Percentiles rank a stretch among this genome's conserved stretches.
Evolutionary conservation across 2,329 filamentous ascomycete species (phyloP).

Genomic region (Conoideocrella luteorostrata): DNA sequence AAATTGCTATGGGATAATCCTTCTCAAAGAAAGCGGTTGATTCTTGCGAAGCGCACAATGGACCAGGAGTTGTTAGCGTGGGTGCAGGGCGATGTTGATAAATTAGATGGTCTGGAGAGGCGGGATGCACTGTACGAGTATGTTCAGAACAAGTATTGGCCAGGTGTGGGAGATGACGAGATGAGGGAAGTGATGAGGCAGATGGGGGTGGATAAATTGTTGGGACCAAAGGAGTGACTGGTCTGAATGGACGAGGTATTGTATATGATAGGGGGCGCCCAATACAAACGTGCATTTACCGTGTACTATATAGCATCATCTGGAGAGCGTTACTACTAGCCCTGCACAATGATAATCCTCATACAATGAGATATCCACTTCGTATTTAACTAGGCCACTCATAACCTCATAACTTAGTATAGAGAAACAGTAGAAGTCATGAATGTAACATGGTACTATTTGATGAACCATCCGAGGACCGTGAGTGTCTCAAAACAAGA

Average conservation of each 20-base stretch:
- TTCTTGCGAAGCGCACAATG: slow-evolving; percentile 35
- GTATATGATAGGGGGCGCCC: background rate
- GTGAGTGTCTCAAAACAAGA: too few relatives aligned
- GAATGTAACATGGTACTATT: too few relatives aligned
- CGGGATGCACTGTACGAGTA: slow-evolving; percentile 36
- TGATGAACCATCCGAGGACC: too few relatives aligned
- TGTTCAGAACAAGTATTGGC: slow-evolving; percentile 33
- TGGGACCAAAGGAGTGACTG: slow-evolving; percentile 14
- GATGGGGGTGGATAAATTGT: slow-evolving; percentile 36
- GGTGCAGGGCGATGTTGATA: slow-evolving; percentile 23
- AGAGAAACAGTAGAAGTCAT: too few relatives aligned
- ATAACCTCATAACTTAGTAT: too few relatives aligned
- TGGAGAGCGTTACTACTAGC: too few relatives aligned
- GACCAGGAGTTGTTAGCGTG: slow-evolving; percentile 30
- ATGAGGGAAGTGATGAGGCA: slow-evolving; percentile 25
- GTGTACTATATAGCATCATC: too few relatives aligned
- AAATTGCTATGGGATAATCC: slow-evolving; percentile 37
- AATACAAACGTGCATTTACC: too few relatives aligned
- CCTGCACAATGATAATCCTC: too few relatives aligned
- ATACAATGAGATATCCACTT: too few relatives aligned
- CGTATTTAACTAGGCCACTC: too few relatives aligned
- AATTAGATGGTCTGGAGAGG: slow-evolving; percentile 29
- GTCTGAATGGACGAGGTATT: background rate
- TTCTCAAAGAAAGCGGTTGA: slow-evolving; percentile 32
- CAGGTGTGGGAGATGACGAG: slow-evolving; percentile 18